Evolutionary conservation across 2,329 filamentous ascomycete species (phyloP), one percentile per base, ranked within the genome.

Genomic region (Colletotrichum sp.): DNA sequence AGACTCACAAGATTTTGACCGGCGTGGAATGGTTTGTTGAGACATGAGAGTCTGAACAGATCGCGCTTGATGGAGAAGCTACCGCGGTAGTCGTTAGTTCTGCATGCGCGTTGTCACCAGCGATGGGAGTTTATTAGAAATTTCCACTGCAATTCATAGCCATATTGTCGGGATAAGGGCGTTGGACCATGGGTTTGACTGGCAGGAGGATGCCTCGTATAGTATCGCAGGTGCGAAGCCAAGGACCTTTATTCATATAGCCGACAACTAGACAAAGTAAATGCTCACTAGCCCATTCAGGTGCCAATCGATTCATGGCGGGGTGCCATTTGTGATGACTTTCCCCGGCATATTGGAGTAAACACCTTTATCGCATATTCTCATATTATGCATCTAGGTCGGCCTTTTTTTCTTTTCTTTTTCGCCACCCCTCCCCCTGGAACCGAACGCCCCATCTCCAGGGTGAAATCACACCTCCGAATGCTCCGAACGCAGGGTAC

Each of bases 1-100:
- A n/a, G 32, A 71, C 74, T 67, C 44, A 76, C 74, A 71, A 59
- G 74, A 71, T 32, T 71, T 76, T 75, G 74, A 61, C 30, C 48
- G 71, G 15, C 71, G 22, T 22, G 71, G 27, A 28, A 15, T 55
- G 22, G 36, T 11, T 30, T 64, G 55, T 69, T 76, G 63, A 68
- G 75, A 75, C 72, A 76, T 75, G 19, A 34, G 63, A 52, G 27
- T 28, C 9, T 61, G 15, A 61, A 19, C 44, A 48, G 44, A 48
- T 48, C 11, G 44, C 44, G 44, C n/a, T 28, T 32, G 27, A 16
- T 32, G 16, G 28, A 30, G 11, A 59, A 28, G 55, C 55, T 59
- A 13, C 44, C 44, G n/a, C n/a, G 19, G 55, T 16, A 25, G 27
- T 28, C 22, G 25, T 25, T 61, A 9, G 4, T 32, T 34, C 59